Percentiles rank a stretch among this genome's conserved stretches.
Evolutionary conservation across 169 alveolate genomes (phyloP).

Genomic region (Blepharisma undulans): DNA sequence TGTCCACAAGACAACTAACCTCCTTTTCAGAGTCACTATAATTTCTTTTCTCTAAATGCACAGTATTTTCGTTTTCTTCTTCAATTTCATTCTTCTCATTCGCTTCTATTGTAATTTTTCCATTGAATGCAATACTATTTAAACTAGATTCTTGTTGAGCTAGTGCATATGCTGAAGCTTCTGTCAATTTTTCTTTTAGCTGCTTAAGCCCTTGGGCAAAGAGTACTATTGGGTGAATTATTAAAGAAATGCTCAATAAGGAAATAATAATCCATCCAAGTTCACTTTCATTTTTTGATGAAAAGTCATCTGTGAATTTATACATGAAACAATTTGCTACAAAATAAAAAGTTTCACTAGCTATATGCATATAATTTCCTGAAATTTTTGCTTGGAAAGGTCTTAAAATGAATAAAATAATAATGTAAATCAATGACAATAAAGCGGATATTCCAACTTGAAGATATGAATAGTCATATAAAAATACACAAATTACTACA

Average conservation of each 20-base stretch:
- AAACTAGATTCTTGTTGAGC: no score
- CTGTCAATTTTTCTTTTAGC: no score
- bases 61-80: no score
- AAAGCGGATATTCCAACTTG: neutral
- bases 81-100: no score
- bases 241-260: neutral
- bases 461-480: neutral
- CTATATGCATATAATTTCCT: neutral
- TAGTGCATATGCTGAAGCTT: no score
- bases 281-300: neutral
- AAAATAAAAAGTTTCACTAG: neutral
- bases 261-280: neutral
- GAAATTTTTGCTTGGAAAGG: neutral
- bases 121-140: no score
- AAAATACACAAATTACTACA: neutral
- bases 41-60: no score
- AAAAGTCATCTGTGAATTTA: neutral
- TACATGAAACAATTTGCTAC: neutral
- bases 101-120: no score
- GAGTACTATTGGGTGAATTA: neutral
- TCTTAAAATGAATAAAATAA: neutral
- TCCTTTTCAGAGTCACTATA: no score
- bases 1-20: no score
- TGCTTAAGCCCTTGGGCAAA: neutral
- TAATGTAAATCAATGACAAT: neutral